These are phyloP conservation scores for Candida vaughaniae DNA, from an alignment of 805 yeast species.

Conservation along the genomic window DNA sequence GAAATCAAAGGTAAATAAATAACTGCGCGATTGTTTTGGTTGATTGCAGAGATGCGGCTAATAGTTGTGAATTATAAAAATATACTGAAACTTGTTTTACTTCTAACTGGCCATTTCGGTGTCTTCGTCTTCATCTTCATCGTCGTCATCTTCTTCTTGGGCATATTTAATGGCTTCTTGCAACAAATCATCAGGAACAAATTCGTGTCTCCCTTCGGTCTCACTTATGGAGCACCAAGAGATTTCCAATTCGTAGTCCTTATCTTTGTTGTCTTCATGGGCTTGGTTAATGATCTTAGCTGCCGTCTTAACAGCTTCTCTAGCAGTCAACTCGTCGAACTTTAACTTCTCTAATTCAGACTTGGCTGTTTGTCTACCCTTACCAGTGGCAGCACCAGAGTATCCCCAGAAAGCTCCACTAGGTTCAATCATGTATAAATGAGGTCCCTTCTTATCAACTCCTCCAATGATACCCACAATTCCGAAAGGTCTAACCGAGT, in stretches of 20 bases:
- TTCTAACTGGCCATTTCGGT: constrained; percentile 12
- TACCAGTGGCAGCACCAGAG: constrained; percentile 95
- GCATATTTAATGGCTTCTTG: constrained; percentile 85
- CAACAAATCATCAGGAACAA: constrained; percentile 75
- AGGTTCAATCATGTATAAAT: constrained; percentile 95
- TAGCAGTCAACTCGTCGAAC: constrained; percentile 62
- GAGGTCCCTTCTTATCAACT: constrained; percentile 85
- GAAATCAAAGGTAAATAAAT: too few relatives aligned
- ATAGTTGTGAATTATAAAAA: too few relatives aligned
- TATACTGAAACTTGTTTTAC: too few relatives aligned
- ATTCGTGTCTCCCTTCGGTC: constrained; percentile 77
- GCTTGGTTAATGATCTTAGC: constrained; percentile 91
- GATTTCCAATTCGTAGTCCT: constrained; percentile 92
- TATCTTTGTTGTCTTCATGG: constrained; percentile 97
- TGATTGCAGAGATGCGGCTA: too few relatives aligned
- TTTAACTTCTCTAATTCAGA: constrained; percentile 92
- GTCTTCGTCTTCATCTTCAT: constrained; percentile 40
- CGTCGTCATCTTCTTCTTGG: constrained; percentile 78
- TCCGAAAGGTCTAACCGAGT: constrained; percentile 98
- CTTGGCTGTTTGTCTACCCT: constrained; percentile 97
- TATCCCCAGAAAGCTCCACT: constrained; percentile 98
- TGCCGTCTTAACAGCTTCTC: constrained; percentile 88
- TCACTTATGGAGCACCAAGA: constrained; percentile 81
- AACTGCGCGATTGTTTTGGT: too few relatives aligned
- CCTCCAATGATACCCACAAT: constrained; percentile 92